These are phyloP conservation scores for Fennellomyces sp. DNA, from an alignment of 371 early-diverging fungal species.

Conservation along the genomic window DNA sequence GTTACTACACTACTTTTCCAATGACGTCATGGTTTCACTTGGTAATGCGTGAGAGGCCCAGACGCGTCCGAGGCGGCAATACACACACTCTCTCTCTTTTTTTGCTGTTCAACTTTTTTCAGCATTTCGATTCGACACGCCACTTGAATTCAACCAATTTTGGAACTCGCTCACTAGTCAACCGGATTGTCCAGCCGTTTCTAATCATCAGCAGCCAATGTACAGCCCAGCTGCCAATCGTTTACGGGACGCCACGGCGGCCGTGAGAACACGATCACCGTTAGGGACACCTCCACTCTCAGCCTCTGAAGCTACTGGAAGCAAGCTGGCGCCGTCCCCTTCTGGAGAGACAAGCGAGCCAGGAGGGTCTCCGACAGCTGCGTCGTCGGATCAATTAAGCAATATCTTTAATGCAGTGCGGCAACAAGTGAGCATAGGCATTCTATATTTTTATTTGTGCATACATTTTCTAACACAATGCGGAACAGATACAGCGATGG, in stretches of 20 bases:
- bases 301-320: not conserved
- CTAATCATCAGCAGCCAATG: not conserved
- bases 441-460: not conserved
- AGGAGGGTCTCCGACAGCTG: not conserved
- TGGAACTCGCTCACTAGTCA: not conserved
- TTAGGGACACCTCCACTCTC: constrained; percentile 20
- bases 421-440: constrained; percentile 35
- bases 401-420: constrained; percentile 32
- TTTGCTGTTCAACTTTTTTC: constrained; percentile 5
- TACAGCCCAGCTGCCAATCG: constrained; percentile 22
- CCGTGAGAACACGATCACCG: constrained; percentile 21
- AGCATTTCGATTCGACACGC: constrained; percentile 2
- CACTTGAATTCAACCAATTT: not conserved
- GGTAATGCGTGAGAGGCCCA: too few species aligned
- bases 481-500: constrained; percentile 30
- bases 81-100: not conserved
- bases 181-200: not conserved
- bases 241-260: constrained; percentile 21
- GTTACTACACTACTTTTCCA: not conserved
- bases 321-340: not conserved
- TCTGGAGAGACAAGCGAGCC: not conserved
- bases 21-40: constrained; percentile 4
- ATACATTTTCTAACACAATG: too few species aligned
- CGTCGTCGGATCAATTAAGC: constrained; percentile 24
- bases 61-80: too few species aligned